phyloP scores from a whole-genome alignment of 306 rosid genomes.

The Trifolium fragiferum region DNA sequence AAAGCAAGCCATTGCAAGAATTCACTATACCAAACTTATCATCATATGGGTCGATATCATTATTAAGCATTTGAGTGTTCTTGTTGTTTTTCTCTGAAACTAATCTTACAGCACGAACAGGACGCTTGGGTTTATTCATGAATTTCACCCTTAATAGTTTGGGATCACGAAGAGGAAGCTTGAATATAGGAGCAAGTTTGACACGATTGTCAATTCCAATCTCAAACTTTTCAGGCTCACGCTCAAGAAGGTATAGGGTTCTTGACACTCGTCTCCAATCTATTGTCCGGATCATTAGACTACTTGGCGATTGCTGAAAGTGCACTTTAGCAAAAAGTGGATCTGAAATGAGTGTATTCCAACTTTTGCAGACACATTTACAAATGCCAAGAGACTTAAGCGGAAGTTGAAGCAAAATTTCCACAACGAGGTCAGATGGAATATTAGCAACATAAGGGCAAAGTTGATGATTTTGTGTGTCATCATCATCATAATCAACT shows the following conservation, averaged over 20 bases:
- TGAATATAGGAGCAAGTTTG: conserved; percentile 31
- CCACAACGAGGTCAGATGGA: not conserved
- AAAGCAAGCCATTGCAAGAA: conserved; percentile 44
- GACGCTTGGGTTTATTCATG: too few relatives aligned
- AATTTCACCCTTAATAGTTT: too few relatives aligned
- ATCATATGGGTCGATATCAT: not conserved
- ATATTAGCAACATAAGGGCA: conserved; percentile 18
- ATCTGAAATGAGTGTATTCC: conserved; percentile 34
- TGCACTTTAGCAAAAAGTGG: conserved; percentile 38
- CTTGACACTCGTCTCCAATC: not conserved
- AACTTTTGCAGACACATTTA: conserved; percentile 41
- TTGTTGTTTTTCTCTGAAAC: not conserved
- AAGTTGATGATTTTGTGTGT: not conserved
- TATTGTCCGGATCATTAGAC: conserved; percentile 12
- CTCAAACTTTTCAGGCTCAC: conserved; percentile 5
- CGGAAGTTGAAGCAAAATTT: conserved; percentile 36
- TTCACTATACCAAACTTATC: not conserved
- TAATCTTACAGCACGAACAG: conserved; percentile 6
- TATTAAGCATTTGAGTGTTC: not conserved
- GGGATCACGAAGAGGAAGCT: too few relatives aligned
- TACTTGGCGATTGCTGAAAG: not conserved
- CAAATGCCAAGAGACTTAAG: conserved; percentile 34
- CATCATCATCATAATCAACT: not conserved
- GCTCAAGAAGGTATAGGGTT: conserved; percentile 37
- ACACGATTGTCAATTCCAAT: not conserved